Conservation (phyloP, 1,284 basidiomycete species). For the Heliocybe sulcata region DNA sequence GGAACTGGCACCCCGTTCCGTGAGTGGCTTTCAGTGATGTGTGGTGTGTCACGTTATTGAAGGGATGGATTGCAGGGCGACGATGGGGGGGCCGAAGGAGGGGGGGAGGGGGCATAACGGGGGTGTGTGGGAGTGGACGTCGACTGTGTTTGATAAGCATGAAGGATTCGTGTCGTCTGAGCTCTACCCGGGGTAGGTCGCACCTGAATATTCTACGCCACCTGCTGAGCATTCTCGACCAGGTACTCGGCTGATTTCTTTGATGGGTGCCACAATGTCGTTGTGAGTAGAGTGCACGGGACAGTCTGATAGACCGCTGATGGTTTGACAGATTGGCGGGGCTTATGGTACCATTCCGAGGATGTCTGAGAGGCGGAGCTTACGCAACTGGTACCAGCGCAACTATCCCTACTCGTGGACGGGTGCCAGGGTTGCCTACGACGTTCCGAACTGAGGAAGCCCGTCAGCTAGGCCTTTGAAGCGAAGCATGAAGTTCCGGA, state of each 20-base stretch:
- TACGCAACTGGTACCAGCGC: constrained; percentile 83
- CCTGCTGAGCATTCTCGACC: neutral
- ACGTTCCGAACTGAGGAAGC: constrained; percentile 22
- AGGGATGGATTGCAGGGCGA: constrained; percentile 38
- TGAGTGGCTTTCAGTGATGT: constrained; percentile 30
- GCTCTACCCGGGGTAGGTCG: constrained; percentile 75
- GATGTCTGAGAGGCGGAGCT: constrained; percentile 65
- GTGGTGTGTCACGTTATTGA: neutral
- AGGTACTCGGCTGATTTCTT: constrained; percentile 84
- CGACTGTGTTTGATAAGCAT: constrained; percentile 63
- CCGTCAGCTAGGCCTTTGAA: neutral
- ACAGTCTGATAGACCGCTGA: neutral
- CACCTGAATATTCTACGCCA: neutral
- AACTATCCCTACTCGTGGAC: constrained; percentile 74
- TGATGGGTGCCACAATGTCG: constrained; percentile 77
- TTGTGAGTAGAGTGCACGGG: constrained; percentile 45
- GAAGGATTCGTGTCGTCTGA: constrained; percentile 73
- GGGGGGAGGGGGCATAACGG: constrained; percentile 75
- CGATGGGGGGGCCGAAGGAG: constrained; percentile 41
- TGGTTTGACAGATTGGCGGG: constrained; percentile 67
- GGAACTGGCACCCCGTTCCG: constrained; percentile 93
- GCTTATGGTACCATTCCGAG: constrained; percentile 86
- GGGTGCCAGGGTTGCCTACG: constrained; percentile 69
- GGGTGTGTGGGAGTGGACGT: constrained; percentile 99
- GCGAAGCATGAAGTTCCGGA: neutral